phyloP scores from a whole-genome alignment of 768 basidiomycete genomes.

The Boletus reticuloceps region DNA sequence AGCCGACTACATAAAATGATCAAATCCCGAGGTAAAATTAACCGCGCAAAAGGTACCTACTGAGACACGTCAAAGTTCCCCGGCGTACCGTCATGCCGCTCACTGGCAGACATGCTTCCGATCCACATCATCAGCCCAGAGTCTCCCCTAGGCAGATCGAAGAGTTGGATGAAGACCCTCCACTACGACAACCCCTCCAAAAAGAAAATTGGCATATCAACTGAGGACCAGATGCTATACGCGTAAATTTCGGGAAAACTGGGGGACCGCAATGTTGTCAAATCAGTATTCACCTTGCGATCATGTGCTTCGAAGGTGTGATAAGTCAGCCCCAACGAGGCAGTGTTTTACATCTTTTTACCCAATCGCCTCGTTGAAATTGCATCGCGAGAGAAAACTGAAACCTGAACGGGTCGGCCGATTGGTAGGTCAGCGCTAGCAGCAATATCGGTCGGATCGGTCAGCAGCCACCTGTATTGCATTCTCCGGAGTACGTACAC shows the following conservation, averaged over 20 bases:
- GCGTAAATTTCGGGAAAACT: not conserved
- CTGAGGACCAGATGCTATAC: not conserved
- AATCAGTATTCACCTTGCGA: not conserved
- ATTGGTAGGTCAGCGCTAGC: not conserved
- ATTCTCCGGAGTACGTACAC: constrained; percentile 7
- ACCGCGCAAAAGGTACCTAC: too few relatives aligned
- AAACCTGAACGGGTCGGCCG: not conserved
- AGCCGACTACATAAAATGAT: not conserved
- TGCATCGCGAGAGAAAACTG: not conserved
- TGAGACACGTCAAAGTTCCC: not conserved
- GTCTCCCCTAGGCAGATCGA: too few relatives aligned
- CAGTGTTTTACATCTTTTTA: too few relatives aligned
- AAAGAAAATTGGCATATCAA: not conserved
- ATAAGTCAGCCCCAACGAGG: not conserved
- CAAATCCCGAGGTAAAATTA: not conserved
- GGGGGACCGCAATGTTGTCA: not conserved
- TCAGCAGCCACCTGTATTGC: not conserved
- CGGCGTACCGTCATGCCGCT: too few relatives aligned
- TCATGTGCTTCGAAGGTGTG: not conserved
- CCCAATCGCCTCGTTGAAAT: not conserved
- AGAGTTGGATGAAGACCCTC: too few relatives aligned
- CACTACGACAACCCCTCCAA: not conserved
- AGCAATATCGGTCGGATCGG: too few relatives aligned
- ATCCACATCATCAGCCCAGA: too few relatives aligned
- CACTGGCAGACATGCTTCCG: not conserved